Evolutionary conservation across 805 yeast genomes (phyloP), one percentile per base, ranked within the genome.

Genomic region (Tetrapisispora iriomotensis): DNA sequence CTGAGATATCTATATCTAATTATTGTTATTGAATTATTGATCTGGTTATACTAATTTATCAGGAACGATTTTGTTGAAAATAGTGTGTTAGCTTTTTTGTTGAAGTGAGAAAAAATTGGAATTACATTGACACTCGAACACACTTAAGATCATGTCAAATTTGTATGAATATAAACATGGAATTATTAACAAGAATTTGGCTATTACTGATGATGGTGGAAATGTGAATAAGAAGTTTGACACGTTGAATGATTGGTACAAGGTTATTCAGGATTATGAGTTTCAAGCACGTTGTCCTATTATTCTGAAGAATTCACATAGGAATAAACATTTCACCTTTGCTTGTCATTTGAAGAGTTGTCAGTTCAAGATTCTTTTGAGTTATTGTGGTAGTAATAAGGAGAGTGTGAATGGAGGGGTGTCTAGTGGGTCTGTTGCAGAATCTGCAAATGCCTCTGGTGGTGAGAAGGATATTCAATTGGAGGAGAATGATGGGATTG

Each of bases 251-350:
- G 50, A 54, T 15, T 60, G 62, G 62, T 56, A 60, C 37, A 49
- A 55, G 36, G 62, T 55, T 25, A 54, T 60, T 28, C 56, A 58
- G 37, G 63, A 60, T 34, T 60, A 60, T 33, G 64, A 60, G 41
- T 58, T 53, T 37, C 61, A 60, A 39, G 56, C 62, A 4, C 36
- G 62, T n/a, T 57, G 61, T 31, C 64, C 64, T 2, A 55, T 58
- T 21, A 58, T 60, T 22, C 43, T 60, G 47, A 60, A 60, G 43
- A 60, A 60, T 41, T 58, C 63, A 9, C 64, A 60, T 37, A 49
- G 54, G 31, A 56, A 57, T 39, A 60, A 54, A 36, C 63, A 60
- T 45, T 60, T 56, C 45, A 60, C 64, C 33, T 60, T 56, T 45
- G 62, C 63, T 28, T 60, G 64, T 39, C 61, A 57, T 44, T 38